Conservation (phyloP, 768 basidiomycete genomes). For the Mycena belliarum region DNA sequence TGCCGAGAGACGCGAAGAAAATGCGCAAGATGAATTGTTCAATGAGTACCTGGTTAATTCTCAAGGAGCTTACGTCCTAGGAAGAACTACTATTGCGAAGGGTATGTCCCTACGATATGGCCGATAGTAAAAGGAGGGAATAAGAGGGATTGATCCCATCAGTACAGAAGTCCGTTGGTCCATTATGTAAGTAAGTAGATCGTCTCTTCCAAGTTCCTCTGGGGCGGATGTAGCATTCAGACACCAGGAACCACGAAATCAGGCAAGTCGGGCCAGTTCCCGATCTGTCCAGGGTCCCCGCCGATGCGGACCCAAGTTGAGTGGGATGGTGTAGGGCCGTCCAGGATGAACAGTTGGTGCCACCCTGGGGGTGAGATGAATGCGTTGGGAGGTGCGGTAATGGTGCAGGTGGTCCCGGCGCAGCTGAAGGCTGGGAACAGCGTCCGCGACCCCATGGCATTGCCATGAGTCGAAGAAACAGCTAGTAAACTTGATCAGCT, state of each 20-base stretch:
- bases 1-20: no score
- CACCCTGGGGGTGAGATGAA: constrained; percentile 73
- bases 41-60: no score
- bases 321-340: constrained; percentile 77
- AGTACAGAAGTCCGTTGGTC: constrained; percentile 4
- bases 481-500: constrained; percentile 41
- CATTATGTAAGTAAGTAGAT: neutral
- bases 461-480: constrained; percentile 76
- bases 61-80: no score
- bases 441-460: constrained; percentile 70
- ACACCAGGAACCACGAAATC: constrained; percentile 72
- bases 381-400: constrained; percentile 74
- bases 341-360: constrained; percentile 75
- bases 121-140: no score
- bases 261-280: constrained; percentile 71
- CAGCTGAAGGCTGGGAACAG: constrained; percentile 76
- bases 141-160: no score
- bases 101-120: no score
- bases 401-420: constrained; percentile 69
- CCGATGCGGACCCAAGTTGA: constrained; percentile 79
- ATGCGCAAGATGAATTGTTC: no score
- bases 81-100: no score
- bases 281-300: constrained; percentile 68
- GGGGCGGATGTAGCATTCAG: constrained; percentile 24
- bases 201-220: neutral